Base-by-base conservation (phyloP, 2,329 filamentous ascomycete species). In the Nigrospora osmanthi region DNA sequence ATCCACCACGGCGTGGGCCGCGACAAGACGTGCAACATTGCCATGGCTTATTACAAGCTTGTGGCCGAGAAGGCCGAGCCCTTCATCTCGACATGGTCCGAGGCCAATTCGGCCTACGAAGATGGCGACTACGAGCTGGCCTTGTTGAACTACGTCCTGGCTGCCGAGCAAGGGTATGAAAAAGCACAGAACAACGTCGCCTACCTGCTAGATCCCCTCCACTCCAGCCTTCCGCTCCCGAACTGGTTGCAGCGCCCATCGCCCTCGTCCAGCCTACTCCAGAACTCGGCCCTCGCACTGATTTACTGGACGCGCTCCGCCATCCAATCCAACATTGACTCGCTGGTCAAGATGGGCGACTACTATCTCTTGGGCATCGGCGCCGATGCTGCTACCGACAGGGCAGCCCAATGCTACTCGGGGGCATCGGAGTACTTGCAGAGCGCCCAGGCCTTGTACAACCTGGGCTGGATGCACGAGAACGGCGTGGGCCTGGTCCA, bases 401-500 rank as follows among this genome's bases (percentile, higher is more conserved):
- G 95, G 64, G 94, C 94, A 6, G 89, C 90, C 0, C 83, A 86
- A 38, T 98, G 93, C 69, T 98, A 98, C 58, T 85, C 87, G 43
- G 87, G 88, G 4, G 93, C 93, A 2, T 90, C 90, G 0, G 93
- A 98, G 59, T 89, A 87, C 48, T 83, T 91, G 54, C 85, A 89
- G 59, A 95, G 89, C 55, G 93, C 91, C 3, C 94, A 98, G 66
- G 93, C 94, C 13, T 80, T 96, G 46, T 98, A 89, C 79, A 97
- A 98, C 57, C 73, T 98, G 13, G 94, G 93, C 6, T 98, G 93
- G 93, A 97, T 98, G 91, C 89, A 98, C 59, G 93, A 98, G 66
- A 96, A 97, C 58, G 93, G 93, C 9, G 75, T 97, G 41, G 89
- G 90, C 2, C 78, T 97, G 16, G 85, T 87, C 44, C 93, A 98